Base-by-base conservation (phyloP, 2,329 filamentous ascomycete species). In the Basipetospora sp. region DNA sequence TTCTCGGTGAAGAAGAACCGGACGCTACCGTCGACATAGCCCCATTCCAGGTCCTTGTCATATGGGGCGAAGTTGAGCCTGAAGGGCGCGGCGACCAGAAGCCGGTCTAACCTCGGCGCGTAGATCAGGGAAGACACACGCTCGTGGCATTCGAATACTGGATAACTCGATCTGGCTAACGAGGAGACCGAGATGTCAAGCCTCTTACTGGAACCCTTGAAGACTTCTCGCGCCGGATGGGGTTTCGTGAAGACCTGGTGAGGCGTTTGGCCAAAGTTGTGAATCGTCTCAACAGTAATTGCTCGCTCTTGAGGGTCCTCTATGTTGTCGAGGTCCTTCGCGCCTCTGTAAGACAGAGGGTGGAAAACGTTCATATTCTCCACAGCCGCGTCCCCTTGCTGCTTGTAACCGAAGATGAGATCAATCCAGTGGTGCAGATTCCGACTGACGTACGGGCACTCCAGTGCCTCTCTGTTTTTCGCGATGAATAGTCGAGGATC, bases 221-320 rank as follows among this genome's bases (percentile, higher is more conserved):
- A 59, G 40, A 81, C 71, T 45, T 93, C 86, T 11, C 80, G 73
- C n/a, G 71, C 61, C 3, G 81, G 77, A 55, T 98, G 90, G 10
- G 80, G 68, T 41, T 80, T 79, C 31, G 75, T 72, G 54, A 96
- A 98, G 13, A 96, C 80, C 54, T 98, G 92, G 48, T 92, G 82
- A 2, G 92, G 90, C 2, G 92, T 98, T 55, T 98, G 90, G 1
- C 90, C 90, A 56, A 98, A 98, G 49, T 96, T 96, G 58, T 98
- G 88, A 48, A 98, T 96, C 47, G 94, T 93, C 25, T 85, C 85
- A 38, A 94, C 94, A 1, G 86, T 88, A 4, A 88, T 83, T 5
- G 86, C 67, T 31, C 86, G 72, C 56, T 96, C 87, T 40, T 88
- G 75, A 1, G 83, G 80, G 52, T 96, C 88, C 6, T 79, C 75